These are phyloP conservation scores for Chytridium lagenaria DNA, from an alignment of 371 early-diverging fungal species.

Conservation along the genomic window DNA sequence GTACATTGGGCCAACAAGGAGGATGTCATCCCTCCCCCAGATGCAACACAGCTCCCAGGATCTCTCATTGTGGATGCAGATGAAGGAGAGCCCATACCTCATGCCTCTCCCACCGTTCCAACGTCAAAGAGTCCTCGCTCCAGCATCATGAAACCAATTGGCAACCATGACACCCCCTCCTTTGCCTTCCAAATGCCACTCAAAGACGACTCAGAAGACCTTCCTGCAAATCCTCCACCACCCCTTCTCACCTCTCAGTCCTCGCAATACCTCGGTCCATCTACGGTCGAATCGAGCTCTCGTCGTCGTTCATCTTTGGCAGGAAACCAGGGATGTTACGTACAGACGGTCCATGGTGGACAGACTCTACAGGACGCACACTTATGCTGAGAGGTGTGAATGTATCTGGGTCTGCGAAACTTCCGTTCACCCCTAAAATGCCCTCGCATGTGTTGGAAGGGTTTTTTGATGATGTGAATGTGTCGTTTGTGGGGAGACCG, in stretches of 20 bases:
- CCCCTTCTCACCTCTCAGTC: background rate
- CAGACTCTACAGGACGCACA: slow-evolving; percentile 14
- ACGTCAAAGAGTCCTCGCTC: background rate
- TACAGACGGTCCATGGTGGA: slow-evolving; percentile 28
- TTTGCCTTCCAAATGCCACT: background rate
- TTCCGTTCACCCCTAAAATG: slow-evolving; percentile 42
- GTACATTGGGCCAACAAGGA: background rate
- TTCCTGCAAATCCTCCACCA: background rate
- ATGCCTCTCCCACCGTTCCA: no score
- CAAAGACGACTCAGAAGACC: background rate
- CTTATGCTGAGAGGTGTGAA: slow-evolving; percentile 50
- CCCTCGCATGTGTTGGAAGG: slow-evolving; percentile 38
- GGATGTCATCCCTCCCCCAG: background rate
- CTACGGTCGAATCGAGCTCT: background rate
- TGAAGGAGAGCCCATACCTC: no score
- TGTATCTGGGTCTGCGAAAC: slow-evolving; percentile 47
- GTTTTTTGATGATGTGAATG: slow-evolving; percentile 48
- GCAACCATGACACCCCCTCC: background rate
- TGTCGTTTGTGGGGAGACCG: slow-evolving; percentile 64
- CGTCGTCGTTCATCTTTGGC: slow-evolving; percentile 13
- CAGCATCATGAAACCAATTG: background rate
- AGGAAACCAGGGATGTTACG: slow-evolving; percentile 10
- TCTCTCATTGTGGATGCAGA: no score
- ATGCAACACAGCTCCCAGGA: background rate
- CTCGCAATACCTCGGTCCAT: background rate